These are phyloP conservation scores for Cladosporium sp. DNA, from an alignment of 2,329 filamentous ascomycete genomes.

Conservation along the genomic window DNA sequence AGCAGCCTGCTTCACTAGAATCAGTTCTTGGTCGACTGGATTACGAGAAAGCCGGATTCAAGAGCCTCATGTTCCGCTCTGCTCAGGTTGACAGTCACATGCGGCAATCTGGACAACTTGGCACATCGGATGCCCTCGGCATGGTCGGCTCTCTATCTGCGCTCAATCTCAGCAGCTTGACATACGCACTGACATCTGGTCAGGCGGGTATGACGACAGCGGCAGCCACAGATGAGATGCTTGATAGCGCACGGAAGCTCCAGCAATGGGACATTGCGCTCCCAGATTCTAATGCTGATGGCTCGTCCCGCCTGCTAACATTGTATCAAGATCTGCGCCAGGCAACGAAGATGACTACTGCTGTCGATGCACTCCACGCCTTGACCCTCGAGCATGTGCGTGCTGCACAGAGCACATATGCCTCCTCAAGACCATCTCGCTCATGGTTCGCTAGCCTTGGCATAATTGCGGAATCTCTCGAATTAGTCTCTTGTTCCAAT, in stretches of 20 bases:
- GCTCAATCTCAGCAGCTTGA: slow-evolving; percentile 80
- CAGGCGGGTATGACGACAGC: slow-evolving; percentile 58
- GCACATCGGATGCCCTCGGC: slow-evolving; percentile 59
- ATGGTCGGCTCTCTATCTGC: slow-evolving; percentile 73
- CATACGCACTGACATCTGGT: slow-evolving; percentile 65
- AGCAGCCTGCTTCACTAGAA: slow-evolving; percentile 69
- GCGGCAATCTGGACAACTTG: slow-evolving; percentile 53
- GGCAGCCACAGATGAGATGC: slow-evolving; percentile 64
- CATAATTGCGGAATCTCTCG: slow-evolving; percentile 74
- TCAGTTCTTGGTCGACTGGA: slow-evolving; percentile 79
- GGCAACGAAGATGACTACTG: slow-evolving; percentile 1
- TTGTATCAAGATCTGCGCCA: slow-evolving; percentile 67
- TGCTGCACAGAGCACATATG: neutral
- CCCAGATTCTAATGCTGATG: neutral
- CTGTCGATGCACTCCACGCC: neutral
- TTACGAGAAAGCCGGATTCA: slow-evolving; percentile 82
- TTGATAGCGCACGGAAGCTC: slow-evolving; percentile 73
- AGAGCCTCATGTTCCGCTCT: slow-evolving; percentile 84
- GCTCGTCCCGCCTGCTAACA: slow-evolving; percentile 36
- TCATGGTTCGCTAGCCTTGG: slow-evolving; percentile 54
- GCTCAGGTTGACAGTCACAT: slow-evolving; percentile 87
- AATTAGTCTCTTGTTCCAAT: slow-evolving; percentile 55
- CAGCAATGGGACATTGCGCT: slow-evolving; percentile 78
- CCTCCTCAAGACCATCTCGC: slow-evolving; percentile 12
- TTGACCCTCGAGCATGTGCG: neutral